A percentile compares a stretch with the other conserved stretches of the same genome.
Conservation (phyloP, 495 filamentous ascomycete species). For the Trichocladium antarcticum region DNA sequence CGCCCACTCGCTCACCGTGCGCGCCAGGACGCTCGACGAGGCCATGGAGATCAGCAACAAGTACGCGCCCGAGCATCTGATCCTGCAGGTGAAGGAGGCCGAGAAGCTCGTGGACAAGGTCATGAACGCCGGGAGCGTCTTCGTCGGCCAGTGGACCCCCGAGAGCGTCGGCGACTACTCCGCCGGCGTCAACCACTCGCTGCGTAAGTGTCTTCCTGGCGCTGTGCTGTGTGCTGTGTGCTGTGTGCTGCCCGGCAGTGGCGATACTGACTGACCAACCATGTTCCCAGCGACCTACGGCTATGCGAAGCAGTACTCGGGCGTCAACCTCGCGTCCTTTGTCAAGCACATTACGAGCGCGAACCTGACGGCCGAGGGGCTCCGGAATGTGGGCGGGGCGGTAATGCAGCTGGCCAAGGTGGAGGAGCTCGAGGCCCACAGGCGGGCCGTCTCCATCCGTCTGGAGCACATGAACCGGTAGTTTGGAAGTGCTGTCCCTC, state of each 20-base stretch:
- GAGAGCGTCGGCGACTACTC: conserved; percentile 97
- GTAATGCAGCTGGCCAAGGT: conserved; percentile 92
- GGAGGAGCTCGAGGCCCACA: conserved; percentile 89
- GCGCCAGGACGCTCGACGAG: conserved; percentile 68
- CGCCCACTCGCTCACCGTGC: conserved; percentile 76
- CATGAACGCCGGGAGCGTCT: conserved; percentile 91
- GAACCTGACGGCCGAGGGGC: conserved; percentile 72
- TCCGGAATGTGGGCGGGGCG: conserved; percentile 70
- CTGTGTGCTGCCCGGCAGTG: not conserved
- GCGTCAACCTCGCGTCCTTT: conserved; percentile 90
- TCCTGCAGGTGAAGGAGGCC: conserved; percentile 72
- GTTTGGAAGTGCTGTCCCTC: too few relatives aligned
- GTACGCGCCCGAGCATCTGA: conserved; percentile 96
- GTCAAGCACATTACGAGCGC: conserved; percentile 94
- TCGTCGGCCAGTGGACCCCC: conserved; percentile 90
- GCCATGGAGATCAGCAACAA: conserved; percentile 81
- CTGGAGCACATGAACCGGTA: conserved; percentile 50
- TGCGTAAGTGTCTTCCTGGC: conserved; percentile 55
- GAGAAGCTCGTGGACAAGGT: conserved; percentile 62
- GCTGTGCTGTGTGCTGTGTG: not conserved
- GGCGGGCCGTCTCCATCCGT: conserved; percentile 80
- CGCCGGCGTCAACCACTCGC: conserved; percentile 90
- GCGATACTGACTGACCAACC: too few relatives aligned
- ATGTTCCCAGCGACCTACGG: conserved; percentile 71
- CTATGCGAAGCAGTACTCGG: conserved; percentile 95